These are phyloP conservation scores for Artemisia tridentata DNA, from an alignment of 129 eudicot genomes.

Conservation along the genomic window DNA sequence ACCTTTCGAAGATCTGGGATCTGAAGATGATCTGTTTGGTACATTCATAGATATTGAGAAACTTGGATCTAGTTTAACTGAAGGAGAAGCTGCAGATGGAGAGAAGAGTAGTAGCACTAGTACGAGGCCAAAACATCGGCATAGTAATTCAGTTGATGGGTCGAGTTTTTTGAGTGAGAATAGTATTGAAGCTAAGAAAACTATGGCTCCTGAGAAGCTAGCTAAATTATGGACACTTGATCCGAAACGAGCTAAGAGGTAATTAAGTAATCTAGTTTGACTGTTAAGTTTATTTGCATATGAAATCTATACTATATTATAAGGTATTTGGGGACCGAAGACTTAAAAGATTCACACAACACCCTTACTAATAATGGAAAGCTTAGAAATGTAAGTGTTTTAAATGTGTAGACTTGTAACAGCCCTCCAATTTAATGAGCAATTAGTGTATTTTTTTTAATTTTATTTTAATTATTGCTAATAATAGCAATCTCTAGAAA, in stretches of 20 bases:
- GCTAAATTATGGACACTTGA: constrained; percentile 81
- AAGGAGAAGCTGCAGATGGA: constrained; percentile 25
- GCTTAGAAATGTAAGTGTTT: no score
- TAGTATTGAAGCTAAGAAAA: constrained; percentile 82
- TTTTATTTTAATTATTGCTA: no score
- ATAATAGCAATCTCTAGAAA: no score
- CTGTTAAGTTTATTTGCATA: no score
- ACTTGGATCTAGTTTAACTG: constrained; percentile 44
- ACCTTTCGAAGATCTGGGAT: constrained; percentile 70
- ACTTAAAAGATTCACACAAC: no score
- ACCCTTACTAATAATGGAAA: no score
- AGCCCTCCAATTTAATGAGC: no score
- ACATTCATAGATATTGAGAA: constrained; percentile 78
- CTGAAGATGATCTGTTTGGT: constrained; percentile 73
- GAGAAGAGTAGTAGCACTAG: constrained; percentile 25
- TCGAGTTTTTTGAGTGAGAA: constrained; percentile 38
- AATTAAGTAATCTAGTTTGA: background rate
- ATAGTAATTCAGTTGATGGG: constrained; percentile 68
- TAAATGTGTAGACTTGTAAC: no score
- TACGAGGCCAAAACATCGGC: constrained; percentile 50
- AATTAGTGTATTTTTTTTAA: no score
- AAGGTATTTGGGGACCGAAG: no score
- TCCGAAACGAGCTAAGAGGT: constrained; percentile 96
- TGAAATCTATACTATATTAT: no score
- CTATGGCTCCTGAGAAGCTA: constrained; percentile 88